These are phyloP conservation scores for Arbutus unedo DNA, from an alignment of 148 eudicot genomes.

Conservation along the genomic window DNA sequence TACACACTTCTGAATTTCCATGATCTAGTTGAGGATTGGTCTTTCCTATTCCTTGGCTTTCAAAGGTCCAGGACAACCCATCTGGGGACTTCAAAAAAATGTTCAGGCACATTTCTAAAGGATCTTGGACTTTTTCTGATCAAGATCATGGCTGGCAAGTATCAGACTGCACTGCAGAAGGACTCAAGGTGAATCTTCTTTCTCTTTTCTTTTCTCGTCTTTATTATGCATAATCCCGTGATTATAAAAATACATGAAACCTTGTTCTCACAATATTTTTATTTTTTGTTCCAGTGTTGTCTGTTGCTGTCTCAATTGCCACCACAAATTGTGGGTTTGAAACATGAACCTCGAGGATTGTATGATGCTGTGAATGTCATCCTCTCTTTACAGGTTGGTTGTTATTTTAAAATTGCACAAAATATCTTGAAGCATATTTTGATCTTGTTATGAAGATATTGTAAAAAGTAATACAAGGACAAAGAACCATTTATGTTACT, in stretches of 20 bases:
- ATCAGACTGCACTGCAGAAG: slow-evolving; percentile 62
- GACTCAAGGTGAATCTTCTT: slow-evolving; percentile 37
- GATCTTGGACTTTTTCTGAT: slow-evolving; percentile 57
- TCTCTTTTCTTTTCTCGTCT: not conserved
- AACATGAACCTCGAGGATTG: slow-evolving; percentile 26
- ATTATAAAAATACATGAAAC: not conserved
- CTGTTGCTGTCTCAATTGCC: slow-evolving; percentile 39
- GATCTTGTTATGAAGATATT: not conserved
- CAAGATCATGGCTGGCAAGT: slow-evolving; percentile 66
- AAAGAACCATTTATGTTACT: not conserved
- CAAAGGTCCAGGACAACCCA: slow-evolving; percentile 41
- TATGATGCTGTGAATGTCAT: slow-evolving; percentile 51
- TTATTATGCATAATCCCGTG: not conserved
- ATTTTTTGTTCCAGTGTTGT: slow-evolving; percentile 27
- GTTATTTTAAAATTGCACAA: not conserved
- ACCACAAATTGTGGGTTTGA: slow-evolving; percentile 37
- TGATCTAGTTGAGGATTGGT: not conserved
- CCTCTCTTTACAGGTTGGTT: slow-evolving; percentile 42
- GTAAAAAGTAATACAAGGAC: not conserved
- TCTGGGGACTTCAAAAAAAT: slow-evolving; percentile 39
- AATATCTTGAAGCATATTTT: not conserved
- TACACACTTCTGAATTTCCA: not conserved
- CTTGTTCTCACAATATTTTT: not conserved
- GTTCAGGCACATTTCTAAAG: slow-evolving; percentile 52
- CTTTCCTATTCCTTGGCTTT: not conserved